Percentiles rank a stretch among this genome's conserved stretches.
Evolutionary conservation across 2,329 filamentous ascomycete genomes (phyloP).

Genomic region (Zymoseptoria pseudotritici): DNA sequence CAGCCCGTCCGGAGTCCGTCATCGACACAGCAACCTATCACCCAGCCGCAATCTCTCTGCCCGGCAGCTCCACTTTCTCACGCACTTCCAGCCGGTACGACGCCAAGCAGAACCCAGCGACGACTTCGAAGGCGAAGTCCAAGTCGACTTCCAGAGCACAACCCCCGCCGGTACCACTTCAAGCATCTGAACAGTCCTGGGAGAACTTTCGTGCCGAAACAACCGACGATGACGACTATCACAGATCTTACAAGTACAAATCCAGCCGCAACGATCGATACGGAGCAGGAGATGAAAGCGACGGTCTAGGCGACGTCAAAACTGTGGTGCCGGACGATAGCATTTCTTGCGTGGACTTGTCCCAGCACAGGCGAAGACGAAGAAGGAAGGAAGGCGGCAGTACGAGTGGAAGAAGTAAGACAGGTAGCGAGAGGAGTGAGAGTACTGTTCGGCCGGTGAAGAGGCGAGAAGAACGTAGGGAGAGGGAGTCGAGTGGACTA

Average conservation of each 20-base stretch:
- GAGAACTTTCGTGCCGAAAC: conserved; percentile 9
- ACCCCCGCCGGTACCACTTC: not conserved
- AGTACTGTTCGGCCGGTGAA: conserved; percentile 21
- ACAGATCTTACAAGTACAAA: not conserved
- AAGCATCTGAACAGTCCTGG: conserved; percentile 12
- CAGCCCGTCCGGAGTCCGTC: conserved; percentile 6
- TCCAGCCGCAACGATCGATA: not conserved
- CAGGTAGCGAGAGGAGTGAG: conserved; percentile 17
- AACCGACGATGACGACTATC: not conserved
- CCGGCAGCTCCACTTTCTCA: conserved; percentile 9
- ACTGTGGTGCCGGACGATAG: conserved; percentile 43
- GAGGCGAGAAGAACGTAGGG: conserved; percentile 7
- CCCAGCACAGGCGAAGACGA: conserved; percentile 1
- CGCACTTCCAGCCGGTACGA: conserved; percentile 5
- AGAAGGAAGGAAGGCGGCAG: conserved; percentile 8
- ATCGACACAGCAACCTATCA: conserved; percentile 15
- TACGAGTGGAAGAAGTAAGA: conserved; percentile 11
- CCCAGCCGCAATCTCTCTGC: conserved; percentile 20
- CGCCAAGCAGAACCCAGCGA: not conserved
- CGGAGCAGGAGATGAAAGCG: conserved; percentile 24
- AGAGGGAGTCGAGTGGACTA: conserved; percentile 5
- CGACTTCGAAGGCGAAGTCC: not conserved
- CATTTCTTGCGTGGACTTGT: conserved; percentile 35
- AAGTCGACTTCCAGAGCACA: not conserved
- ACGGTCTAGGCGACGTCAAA: conserved; percentile 35